Conservation (phyloP, 305 asterid species). For the Galium porrigens region DNA sequence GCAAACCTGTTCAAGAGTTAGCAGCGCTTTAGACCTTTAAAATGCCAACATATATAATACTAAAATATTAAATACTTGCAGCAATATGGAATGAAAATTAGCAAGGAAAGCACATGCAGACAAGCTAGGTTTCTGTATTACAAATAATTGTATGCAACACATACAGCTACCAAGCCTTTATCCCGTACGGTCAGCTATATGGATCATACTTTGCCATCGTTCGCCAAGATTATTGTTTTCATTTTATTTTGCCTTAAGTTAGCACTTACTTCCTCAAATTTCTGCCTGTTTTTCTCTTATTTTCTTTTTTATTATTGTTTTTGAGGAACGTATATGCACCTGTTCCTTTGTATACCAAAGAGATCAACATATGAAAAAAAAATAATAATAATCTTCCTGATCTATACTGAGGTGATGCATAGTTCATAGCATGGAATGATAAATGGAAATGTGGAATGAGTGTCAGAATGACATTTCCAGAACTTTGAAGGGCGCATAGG, state of each 20-base stretch:
- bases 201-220: not conserved
- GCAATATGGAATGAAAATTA: not conserved
- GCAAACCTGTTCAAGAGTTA: conserved; percentile 45
- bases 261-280: not conserved
- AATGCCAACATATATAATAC: not conserved
- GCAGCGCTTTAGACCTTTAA: not conserved
- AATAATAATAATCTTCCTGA: too few relatives aligned
- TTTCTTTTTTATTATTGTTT: not conserved
- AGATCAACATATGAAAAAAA: not conserved
- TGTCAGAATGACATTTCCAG: too few relatives aligned
- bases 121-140: not conserved
- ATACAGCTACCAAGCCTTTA: not conserved
- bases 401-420: too few relatives aligned
- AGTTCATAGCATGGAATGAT: too few relatives aligned
- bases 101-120: not conserved
- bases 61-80: not conserved
- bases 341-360: not conserved
- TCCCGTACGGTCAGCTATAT: not conserved
- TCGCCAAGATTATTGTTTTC: not conserved
- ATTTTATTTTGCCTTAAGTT: not conserved
- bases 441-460: too few relatives aligned
- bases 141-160: not conserved
- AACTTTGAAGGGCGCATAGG: too few relatives aligned
- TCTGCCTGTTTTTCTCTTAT: not conserved
- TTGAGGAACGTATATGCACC: not conserved